Evolutionary conservation across 2,329 filamentous ascomycete species (phyloP).

Genomic region (Albophoma yamanashiensis): DNA sequence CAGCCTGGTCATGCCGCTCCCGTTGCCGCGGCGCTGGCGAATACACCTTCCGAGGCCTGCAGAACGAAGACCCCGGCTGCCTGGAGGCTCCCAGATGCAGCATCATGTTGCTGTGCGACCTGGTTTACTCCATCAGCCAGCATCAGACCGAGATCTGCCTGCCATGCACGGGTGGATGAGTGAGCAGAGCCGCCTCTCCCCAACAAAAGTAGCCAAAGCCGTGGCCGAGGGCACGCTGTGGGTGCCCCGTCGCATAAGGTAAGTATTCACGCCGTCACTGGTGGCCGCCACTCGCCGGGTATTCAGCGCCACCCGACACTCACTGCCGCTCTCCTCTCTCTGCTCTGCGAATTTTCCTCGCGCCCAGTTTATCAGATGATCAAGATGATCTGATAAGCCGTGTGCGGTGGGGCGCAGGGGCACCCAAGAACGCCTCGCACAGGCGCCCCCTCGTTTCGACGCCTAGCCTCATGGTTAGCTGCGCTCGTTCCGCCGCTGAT

Average conservation of each 20-base stretch:
- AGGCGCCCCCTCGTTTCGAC: not conserved
- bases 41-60: not conserved
- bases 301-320: not conserved
- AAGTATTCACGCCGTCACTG: not conserved
- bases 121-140: not conserved
- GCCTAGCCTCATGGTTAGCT: not conserved
- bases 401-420: not conserved
- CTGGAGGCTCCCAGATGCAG: not conserved
- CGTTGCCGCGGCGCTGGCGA: not conserved
- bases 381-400: constrained; percentile 2
- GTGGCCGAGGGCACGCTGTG: not conserved
- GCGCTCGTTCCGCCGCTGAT: not conserved
- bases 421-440: not conserved
- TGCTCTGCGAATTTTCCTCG: not conserved
- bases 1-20: not conserved
- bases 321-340: not conserved
- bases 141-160: not conserved
- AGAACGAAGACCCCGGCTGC: not conserved
- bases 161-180: not conserved
- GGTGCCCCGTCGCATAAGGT: not conserved
- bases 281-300: not conserved
- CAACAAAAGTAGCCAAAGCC: not conserved
- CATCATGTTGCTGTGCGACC: not conserved
- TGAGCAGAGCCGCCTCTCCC: not conserved
- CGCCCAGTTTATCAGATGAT: constrained; percentile 1